Evolutionary conservation across 305 asterid species (phyloP).

Genomic region (Fraxinus platypoda): DNA sequence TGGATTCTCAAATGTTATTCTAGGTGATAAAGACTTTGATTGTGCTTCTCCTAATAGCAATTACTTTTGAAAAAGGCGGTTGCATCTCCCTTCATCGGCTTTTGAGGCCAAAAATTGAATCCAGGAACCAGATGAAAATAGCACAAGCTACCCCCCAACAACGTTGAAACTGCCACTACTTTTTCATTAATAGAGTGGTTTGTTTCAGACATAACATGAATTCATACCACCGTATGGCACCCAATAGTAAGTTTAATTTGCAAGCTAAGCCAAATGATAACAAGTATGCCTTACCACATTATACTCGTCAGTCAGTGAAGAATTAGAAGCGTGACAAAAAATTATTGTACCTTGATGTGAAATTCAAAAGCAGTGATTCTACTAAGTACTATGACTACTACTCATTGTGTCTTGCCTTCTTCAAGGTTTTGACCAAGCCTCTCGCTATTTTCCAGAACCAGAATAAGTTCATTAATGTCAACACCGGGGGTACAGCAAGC

Average conservation of each 20-base stretch:
- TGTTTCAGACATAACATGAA: not conserved
- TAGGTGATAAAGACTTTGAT: not conserved
- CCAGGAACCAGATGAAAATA: not conserved
- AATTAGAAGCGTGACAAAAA: not conserved
- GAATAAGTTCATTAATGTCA: constrained; percentile 58
- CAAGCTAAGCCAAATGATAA: not conserved
- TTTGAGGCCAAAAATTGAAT: not conserved
- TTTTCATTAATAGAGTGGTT: not conserved
- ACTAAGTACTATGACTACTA: constrained; percentile 12
- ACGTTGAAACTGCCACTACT: not conserved
- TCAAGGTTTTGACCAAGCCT: constrained; percentile 78
- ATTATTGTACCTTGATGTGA: not conserved
- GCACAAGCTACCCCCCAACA: not conserved
- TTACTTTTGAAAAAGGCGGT: not conserved
- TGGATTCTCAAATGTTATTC: not conserved
- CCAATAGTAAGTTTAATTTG: not conserved
- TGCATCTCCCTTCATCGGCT: not conserved
- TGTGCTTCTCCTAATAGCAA: not conserved
- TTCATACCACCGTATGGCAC: not conserved
- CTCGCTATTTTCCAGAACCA: constrained; percentile 83
- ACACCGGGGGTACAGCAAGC: constrained; percentile 55
- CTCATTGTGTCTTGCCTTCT: constrained; percentile 48
- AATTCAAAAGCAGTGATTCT: not conserved
- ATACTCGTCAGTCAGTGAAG: not conserved
- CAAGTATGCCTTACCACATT: not conserved